These are phyloP conservation scores for Amylostereum areolatum DNA, from an alignment of 1,284 basidiomycete genomes.

Conservation along the genomic window DNA sequence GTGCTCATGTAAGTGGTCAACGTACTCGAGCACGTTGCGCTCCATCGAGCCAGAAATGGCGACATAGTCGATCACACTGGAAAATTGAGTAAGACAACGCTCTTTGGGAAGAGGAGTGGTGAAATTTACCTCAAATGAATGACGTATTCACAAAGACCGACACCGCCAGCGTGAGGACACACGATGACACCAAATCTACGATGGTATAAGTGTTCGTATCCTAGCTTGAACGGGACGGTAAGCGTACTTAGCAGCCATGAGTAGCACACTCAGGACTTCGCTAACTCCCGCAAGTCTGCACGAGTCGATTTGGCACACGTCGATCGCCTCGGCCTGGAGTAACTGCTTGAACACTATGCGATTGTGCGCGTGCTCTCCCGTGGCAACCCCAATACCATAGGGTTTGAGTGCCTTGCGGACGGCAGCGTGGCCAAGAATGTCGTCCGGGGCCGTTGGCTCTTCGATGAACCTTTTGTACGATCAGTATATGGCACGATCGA, in stretches of 20 bases:
- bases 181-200: constrained; percentile 77
- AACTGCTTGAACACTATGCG: constrained; percentile 97
- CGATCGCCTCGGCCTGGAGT: constrained; percentile 88
- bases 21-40: constrained; percentile 86
- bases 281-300: constrained; percentile 91
- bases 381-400: constrained; percentile 87
- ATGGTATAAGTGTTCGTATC: neutral
- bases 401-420: constrained; percentile 79
- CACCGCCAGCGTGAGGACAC: constrained; percentile 93
- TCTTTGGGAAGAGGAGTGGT: constrained; percentile 1
- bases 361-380: constrained; percentile 95
- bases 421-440: constrained; percentile 80
- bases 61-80: constrained; percentile 87
- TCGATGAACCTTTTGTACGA: constrained; percentile 75
- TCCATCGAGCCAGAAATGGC: constrained; percentile 88
- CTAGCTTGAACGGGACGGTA: too few species aligned
- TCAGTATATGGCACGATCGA: neutral
- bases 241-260: constrained; percentile 86
- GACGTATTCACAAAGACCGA: constrained; percentile 92
- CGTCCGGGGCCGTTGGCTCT: constrained; percentile 91
- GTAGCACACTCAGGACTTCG: constrained; percentile 87
- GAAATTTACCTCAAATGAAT: constrained; percentile 65
- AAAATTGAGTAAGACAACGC: constrained; percentile 17
- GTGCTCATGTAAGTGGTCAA: constrained; percentile 91
- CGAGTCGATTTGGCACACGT: constrained; percentile 95